Percentiles rank a stretch among this genome's conserved stretches.
These are phyloP conservation scores for Castanea crenata DNA, from an alignment of 306 rosid species.

Conservation along the genomic window DNA sequence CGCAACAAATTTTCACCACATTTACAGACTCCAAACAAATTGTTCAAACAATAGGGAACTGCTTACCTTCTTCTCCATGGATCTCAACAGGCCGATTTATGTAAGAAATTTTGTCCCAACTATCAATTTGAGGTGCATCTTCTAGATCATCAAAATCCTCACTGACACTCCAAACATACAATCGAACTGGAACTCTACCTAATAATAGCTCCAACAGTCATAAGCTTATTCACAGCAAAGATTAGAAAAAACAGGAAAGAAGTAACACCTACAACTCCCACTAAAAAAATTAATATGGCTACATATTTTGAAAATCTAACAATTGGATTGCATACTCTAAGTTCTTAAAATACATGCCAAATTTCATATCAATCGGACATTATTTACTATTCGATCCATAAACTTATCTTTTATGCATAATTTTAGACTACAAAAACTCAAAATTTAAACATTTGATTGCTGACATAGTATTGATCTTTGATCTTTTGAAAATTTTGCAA, in stretches of 20 bases:
- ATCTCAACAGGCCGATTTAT: conserved; percentile 81
- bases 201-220: conserved; percentile 21
- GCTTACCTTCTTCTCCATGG: conserved; percentile 71
- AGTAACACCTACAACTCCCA: neutral
- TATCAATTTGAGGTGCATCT: conserved; percentile 74
- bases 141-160: conserved; percentile 74
- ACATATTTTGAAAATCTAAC: too few relatives aligned
- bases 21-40: conserved; percentile 1
- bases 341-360: too few relatives aligned
- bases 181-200: conserved; percentile 89
- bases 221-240: conserved; percentile 9
- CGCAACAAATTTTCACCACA: neutral
- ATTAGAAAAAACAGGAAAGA: neutral
- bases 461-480: too few relatives aligned
- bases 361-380: too few relatives aligned
- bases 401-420: too few relatives aligned
- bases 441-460: too few relatives aligned
- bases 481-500: neutral
- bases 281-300: too few relatives aligned
- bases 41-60: neutral
- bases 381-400: too few relatives aligned
- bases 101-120: conserved; percentile 87
- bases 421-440: too few relatives aligned
- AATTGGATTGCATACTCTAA: too few relatives aligned
- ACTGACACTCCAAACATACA: conserved; percentile 59